Evolutionary conservation across 352 stramenopile species (phyloP), one percentile per base, ranked within the genome.

Genomic region (Phytophthora hybrid): DNA sequence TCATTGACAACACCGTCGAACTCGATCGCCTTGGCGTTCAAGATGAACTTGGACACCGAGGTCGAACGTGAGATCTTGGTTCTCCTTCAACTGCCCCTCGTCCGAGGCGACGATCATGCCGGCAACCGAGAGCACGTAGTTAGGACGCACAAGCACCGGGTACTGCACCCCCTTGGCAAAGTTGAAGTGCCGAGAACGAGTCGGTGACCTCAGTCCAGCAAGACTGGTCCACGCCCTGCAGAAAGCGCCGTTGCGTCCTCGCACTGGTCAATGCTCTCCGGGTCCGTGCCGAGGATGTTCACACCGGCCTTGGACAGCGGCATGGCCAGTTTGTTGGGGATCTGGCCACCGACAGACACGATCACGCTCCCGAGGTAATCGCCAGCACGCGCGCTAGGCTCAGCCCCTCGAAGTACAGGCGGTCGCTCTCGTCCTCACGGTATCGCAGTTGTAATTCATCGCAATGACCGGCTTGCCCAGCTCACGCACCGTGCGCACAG

Each of bases 371-470:
- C 87, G 23, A 95, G 91, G 62, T 88, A 81, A 74, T 99, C 97
- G 41, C 98, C 39, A 99, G 81, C n/a, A 99, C 96, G 63, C 98
- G 93, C 83, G 99, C 98, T 55, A 98, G 87, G 69, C 90, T 99
- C 52, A 99, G 89, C 81, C 99, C 98, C 79, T 99, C 98, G 78
- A 99, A 99, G 86, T 99, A 99, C 21, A 99, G 85, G 16, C 95
- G 94, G 82, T 99, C 98, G 75, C 93, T 98, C 80, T 99, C 98
- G 77, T 99, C 98, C 84, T 98, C 16, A 99, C 98, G 32, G 98
- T 99, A 80, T 99, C 98, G 11, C 98, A 98, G 81, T 99, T 99
- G 93, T 99, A 99, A 88, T 99, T 99, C 58, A 99, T 89, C 55
- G 99, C 98, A 71, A 99, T 99, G 21, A 94, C 95, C 73, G 98